Evolutionary conservation across 1,139 yeast genomes (phyloP).

Genomic region (Protomyces inundatus): DNA sequence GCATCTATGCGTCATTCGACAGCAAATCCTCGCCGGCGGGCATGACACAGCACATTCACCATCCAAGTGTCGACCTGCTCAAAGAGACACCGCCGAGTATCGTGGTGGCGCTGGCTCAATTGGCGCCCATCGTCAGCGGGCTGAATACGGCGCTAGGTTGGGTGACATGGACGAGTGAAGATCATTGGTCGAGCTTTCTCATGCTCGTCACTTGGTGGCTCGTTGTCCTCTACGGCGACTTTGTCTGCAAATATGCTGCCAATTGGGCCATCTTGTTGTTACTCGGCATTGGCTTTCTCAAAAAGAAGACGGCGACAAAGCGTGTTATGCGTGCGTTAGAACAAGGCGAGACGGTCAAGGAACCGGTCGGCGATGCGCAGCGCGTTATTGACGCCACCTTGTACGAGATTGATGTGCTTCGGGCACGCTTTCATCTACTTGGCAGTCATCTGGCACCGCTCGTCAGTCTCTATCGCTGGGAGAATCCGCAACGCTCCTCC

Average conservation of each 20-base stretch:
- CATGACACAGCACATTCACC: conserved; percentile 10
- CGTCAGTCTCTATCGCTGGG: conserved; percentile 4
- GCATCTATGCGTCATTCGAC: conserved; percentile 23
- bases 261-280: conserved; percentile 4
- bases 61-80: conserved; percentile 14
- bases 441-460: conserved; percentile 8
- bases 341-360: conserved; percentile 6
- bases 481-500: conserved; percentile 14
- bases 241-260: conserved; percentile 18
- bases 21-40: conserved; percentile 19
- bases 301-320: conserved; percentile 19
- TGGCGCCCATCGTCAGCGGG: conserved; percentile 12
- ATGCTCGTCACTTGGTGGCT: conserved; percentile 9
- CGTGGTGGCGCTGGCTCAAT: conserved; percentile 17
- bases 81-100: conserved; percentile 23
- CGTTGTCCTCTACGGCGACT: conserved; percentile 17
- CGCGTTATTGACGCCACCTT: conserved; percentile 14
- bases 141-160: conserved; percentile 7
- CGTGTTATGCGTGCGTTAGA: conserved; percentile 13
- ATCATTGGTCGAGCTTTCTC: conserved; percentile 23
- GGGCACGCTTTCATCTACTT: conserved; percentile 19
- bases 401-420: conserved; percentile 15
- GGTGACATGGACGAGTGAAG: conserved; percentile 24
- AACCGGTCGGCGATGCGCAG: conserved; percentile 12
- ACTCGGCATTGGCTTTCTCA: conserved; percentile 10